Percentiles rank a stretch among this genome's conserved stretches.
phyloP scores from a whole-genome alignment of 306 rosid species.

The Betula pendula region DNA sequence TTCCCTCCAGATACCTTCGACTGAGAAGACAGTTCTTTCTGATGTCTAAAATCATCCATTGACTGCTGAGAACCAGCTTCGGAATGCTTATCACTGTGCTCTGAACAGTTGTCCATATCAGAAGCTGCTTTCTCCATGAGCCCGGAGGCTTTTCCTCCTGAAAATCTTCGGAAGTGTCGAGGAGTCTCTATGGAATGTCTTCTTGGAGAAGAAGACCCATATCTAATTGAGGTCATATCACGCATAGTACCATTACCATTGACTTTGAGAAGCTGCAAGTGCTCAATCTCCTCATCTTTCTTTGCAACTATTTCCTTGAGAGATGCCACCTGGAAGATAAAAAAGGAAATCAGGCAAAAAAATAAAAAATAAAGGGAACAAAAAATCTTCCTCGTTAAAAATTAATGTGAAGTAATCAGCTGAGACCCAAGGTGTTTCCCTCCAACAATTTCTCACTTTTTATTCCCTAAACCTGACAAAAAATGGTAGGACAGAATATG shows the following conservation, averaged over 20 bases:
- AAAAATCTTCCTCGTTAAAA: background rate
- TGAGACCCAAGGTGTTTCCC: background rate
- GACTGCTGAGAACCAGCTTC: constrained; percentile 82
- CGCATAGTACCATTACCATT: constrained; percentile 51
- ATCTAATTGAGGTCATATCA: constrained; percentile 49
- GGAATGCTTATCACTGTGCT: constrained; percentile 74
- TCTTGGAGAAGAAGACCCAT: constrained; percentile 69
- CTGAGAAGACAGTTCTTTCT: constrained; percentile 42
- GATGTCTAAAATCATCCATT: constrained; percentile 60
- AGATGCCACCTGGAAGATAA: constrained; percentile 61
- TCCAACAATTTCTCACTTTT: background rate
- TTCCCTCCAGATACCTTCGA: constrained; percentile 44
- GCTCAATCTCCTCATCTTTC: constrained; percentile 86
- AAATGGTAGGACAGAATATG: background rate
- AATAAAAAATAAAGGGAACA: background rate
- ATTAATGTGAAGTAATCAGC: background rate
- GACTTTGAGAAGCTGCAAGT: constrained; percentile 58
- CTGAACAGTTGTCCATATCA: constrained; percentile 75
- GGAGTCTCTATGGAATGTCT: constrained; percentile 59
- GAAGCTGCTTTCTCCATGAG: constrained; percentile 46
- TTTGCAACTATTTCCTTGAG: constrained; percentile 67
- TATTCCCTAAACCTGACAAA: background rate
- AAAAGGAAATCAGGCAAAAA: constrained; percentile 31
- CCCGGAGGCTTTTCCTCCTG: constrained; percentile 46
- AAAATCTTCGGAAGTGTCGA: constrained; percentile 37